These are phyloP conservation scores for Corylus heterophylla DNA, from an alignment of 306 rosid species.

Conservation along the genomic window DNA sequence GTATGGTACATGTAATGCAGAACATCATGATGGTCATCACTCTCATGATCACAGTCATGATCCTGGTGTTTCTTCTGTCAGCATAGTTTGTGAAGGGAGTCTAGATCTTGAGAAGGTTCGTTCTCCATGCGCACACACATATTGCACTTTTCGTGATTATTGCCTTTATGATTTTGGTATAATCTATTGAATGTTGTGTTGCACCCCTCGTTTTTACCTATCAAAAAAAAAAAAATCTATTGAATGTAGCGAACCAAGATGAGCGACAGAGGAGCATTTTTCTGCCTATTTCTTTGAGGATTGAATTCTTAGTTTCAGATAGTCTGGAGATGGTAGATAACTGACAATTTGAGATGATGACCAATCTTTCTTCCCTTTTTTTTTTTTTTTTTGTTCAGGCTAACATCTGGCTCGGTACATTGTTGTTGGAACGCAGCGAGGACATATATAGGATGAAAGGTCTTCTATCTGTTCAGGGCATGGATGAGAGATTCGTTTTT, in stretches of 20 bases:
- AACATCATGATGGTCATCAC: conserved; percentile 62
- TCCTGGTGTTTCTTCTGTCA: conserved; percentile 92
- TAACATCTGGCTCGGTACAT: conserved; percentile 90
- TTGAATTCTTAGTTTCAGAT: conserved; percentile 2
- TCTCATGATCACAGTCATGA: conserved; percentile 87
- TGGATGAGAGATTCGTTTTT: conserved; percentile 95
- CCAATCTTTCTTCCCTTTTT: background rate
- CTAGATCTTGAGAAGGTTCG: conserved; percentile 94
- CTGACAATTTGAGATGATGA: conserved; percentile 15
- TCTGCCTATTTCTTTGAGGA: conserved; percentile 18
- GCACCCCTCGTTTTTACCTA: too few species aligned
- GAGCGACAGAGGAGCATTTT: conserved; percentile 3
- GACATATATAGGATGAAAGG: conserved; percentile 98
- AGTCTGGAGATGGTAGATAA: conserved; percentile 1
- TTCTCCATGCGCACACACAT: background rate
- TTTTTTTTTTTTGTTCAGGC: conserved; percentile 49
- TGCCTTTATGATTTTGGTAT: background rate
- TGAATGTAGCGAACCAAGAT: background rate
- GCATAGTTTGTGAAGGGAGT: conserved; percentile 96
- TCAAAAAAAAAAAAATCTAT: background rate
- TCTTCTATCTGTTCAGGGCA: conserved; percentile 83
- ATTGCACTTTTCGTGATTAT: background rate
- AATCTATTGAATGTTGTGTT: background rate
- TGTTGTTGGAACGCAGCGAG: conserved; percentile 79
- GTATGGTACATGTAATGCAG: conserved; percentile 42